A percentile compares a stretch with the other conserved stretches of the same genome.
These are phyloP conservation scores for Penstemon newberryi DNA, from an alignment of 257 asterid genomes.

Conservation along the genomic window DNA sequence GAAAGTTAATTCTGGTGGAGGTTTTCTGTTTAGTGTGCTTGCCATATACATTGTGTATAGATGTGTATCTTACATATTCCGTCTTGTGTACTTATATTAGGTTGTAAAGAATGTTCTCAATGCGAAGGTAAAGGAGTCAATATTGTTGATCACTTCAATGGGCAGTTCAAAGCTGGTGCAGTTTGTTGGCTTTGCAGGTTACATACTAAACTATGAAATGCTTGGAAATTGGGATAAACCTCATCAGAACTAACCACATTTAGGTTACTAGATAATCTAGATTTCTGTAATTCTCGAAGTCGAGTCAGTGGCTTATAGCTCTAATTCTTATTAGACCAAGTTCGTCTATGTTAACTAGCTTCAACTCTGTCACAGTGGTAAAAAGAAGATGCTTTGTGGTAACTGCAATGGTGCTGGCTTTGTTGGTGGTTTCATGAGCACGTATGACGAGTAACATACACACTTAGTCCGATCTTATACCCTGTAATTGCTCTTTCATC, in stretches of 20 bases:
- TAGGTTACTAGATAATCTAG: no score
- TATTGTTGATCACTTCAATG: conserved; percentile 72
- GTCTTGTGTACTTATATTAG: conserved; percentile 33
- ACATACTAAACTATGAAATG: no score
- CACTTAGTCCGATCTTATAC: no score
- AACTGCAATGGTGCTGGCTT: conserved; percentile 92
- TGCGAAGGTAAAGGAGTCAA: conserved; percentile 79
- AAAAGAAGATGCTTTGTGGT: conserved; percentile 75
- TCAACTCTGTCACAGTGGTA: conserved; percentile 57
- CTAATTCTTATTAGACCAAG: background rate
- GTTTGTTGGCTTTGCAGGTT: conserved; percentile 96
- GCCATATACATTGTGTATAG: background rate
- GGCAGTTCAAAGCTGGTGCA: conserved; percentile 83
- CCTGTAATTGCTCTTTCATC: no score
- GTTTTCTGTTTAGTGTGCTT: background rate
- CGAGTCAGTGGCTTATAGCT: background rate
- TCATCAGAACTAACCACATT: no score
- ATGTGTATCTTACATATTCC: background rate
- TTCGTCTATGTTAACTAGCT: background rate
- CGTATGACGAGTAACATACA: conserved; percentile 47
- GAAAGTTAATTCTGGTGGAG: background rate
- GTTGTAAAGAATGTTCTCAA: conserved; percentile 59
- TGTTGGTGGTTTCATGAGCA: conserved; percentile 92
- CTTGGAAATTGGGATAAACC: no score
- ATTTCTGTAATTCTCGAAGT: background rate